Evolutionary conservation across 768 basidiomycete genomes (phyloP).

Genomic region (Suillus luteus): DNA sequence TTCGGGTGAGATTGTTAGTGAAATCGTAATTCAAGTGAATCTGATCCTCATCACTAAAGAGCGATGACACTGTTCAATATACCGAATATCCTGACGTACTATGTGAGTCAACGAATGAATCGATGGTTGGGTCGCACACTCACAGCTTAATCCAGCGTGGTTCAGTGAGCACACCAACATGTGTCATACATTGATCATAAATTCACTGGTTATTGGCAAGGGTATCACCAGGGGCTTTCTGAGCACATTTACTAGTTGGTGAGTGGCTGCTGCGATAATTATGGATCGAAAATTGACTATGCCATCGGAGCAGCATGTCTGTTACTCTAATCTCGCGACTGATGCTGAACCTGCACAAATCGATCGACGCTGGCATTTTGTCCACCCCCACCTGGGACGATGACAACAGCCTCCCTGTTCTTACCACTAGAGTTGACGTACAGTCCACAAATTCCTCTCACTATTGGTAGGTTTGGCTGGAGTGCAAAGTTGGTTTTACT

Average conservation of each 20-base stretch:
- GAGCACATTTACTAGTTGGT: conserved; percentile 3
- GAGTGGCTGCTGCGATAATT: neutral
- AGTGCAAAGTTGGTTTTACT: neutral
- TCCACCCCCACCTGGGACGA: neutral
- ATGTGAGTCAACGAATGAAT: neutral
- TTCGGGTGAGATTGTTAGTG: neutral
- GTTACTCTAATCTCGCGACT: neutral
- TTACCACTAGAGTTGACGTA: neutral
- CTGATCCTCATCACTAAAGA: neutral
- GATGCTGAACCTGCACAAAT: conserved; percentile 1
- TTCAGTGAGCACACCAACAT: neutral
- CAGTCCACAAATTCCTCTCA: neutral
- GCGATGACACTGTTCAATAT: neutral
- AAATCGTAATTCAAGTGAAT: neutral
- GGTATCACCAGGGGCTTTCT: neutral
- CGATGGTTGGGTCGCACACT: neutral
- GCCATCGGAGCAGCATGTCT: neutral
- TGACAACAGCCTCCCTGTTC: neutral
- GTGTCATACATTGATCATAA: neutral
- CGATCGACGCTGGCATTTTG: neutral
- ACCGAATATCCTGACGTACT: conserved; percentile 1
- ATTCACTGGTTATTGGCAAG: neutral
- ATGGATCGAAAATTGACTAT: neutral
- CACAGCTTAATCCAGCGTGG: neutral
- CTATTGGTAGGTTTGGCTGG: neutral